Evolutionary conservation across 2,329 filamentous ascomycete genomes (phyloP).

Genomic region (Achaetomium macrosporum): DNA sequence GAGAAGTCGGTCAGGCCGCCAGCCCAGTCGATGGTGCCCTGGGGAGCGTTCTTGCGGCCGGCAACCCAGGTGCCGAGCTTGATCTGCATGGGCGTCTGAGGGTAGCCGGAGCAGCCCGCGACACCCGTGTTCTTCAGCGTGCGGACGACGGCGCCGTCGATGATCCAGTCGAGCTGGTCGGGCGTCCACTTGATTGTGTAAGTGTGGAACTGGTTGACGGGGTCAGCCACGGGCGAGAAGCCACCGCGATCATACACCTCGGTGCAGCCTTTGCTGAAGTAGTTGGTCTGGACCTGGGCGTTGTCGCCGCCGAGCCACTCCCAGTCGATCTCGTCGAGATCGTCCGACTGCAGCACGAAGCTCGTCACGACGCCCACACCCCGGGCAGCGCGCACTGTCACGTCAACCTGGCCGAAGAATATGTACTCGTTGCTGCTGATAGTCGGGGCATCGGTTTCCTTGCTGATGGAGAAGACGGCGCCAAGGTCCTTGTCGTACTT

Average conservation of each 20-base stretch:
- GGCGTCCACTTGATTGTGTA: constrained; percentile 65
- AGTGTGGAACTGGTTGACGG: constrained; percentile 52
- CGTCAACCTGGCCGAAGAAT: constrained; percentile 88
- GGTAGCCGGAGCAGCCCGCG: constrained; percentile 52
- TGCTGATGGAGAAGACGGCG: constrained; percentile 60
- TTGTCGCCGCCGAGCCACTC: constrained; percentile 81
- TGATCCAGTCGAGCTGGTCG: constrained; percentile 52
- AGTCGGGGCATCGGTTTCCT: constrained; percentile 61
- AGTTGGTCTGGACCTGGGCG: constrained; percentile 78
- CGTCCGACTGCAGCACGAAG: constrained; percentile 82
- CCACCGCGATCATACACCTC: constrained; percentile 64
- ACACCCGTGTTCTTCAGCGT: constrained; percentile 41
- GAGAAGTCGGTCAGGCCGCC: constrained; percentile 52
- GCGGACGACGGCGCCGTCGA: constrained; percentile 45
- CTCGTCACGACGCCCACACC: constrained; percentile 86
- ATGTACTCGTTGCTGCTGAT: constrained; percentile 81
- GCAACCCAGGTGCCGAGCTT: constrained; percentile 56
- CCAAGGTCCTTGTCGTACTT: constrained; percentile 42
- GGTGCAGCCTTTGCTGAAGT: constrained; percentile 69
- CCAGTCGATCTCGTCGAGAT: constrained; percentile 93
- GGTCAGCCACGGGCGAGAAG: constrained; percentile 52
- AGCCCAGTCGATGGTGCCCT: constrained; percentile 61
- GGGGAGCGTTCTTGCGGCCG: constrained; percentile 41
- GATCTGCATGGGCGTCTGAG: constrained; percentile 64
- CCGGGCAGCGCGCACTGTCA: constrained; percentile 69